Conservation (phyloP, 306 rosid species). For the Psophocarpus tetragonolobus region DNA sequence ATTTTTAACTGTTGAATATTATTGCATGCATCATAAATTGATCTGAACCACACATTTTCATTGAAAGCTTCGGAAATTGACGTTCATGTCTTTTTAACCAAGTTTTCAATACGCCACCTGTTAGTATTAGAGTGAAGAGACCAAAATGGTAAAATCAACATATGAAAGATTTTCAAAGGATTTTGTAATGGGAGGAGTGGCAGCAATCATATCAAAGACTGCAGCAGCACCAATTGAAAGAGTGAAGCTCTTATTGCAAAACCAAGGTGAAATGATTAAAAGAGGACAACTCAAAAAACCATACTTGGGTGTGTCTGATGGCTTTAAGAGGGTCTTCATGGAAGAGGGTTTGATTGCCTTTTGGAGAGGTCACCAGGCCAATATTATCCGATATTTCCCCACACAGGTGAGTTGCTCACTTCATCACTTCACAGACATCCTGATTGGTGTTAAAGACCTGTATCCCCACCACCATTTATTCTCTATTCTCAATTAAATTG, state of each 20-base stretch:
- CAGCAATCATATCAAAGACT: conserved; percentile 67
- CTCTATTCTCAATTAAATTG: not conserved
- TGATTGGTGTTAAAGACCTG: conserved; percentile 9
- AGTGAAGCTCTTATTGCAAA: conserved; percentile 91
- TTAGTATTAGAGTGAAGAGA: conserved; percentile 32
- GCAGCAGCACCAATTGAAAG: conserved; percentile 94
- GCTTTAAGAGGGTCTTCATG: conserved; percentile 63
- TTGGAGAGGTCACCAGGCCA: conserved; percentile 96
- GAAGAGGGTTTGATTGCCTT: conserved; percentile 89
- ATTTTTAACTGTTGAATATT: not conserved
- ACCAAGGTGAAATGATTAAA: conserved; percentile 92
- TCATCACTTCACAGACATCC: not conserved
- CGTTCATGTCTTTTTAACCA: not conserved
- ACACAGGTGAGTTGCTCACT: conserved; percentile 69
- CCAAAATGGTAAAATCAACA: conserved; percentile 46
- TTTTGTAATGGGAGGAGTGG: conserved; percentile 82
- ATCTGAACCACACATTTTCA: not conserved
- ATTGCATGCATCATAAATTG: not conserved
- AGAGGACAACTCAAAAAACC: conserved; percentile 82
- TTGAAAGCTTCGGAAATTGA: not conserved
- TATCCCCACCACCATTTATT: not conserved
- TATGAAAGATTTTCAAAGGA: conserved; percentile 76
- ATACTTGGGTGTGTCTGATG: conserved; percentile 65
- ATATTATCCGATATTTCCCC: conserved; percentile 85
- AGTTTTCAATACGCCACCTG: not conserved